Evolutionary conservation across 805 yeast species (phyloP).

Genomic region (Ogataea methylovora): DNA sequence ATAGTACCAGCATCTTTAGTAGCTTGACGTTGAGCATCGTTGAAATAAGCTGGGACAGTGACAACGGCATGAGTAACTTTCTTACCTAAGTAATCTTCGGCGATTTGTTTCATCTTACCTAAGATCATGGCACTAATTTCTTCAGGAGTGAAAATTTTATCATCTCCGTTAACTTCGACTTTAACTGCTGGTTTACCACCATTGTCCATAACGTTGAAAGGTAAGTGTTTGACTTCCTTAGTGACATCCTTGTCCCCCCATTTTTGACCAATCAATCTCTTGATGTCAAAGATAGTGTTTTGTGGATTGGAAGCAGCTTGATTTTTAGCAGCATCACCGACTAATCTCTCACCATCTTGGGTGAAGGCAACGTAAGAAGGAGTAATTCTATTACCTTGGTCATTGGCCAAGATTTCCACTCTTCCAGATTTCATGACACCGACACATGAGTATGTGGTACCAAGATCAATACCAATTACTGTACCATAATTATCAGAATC

Average conservation of each 20-base stretch:
- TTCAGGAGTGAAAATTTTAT: constrained; percentile 84
- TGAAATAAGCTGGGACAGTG: constrained; percentile 90
- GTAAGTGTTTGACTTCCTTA: constrained; percentile 80
- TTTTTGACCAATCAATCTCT: constrained; percentile 86
- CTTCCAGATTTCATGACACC: constrained; percentile 54
- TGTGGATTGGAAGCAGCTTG: constrained; percentile 96
- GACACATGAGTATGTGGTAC: constrained; percentile 97
- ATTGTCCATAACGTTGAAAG: constrained; percentile 71
- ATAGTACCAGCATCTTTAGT: constrained; percentile 90
- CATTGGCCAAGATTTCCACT: constrained; percentile 93
- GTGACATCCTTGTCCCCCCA: constrained; percentile 74
- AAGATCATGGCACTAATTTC: constrained; percentile 92
- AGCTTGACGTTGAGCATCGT: constrained; percentile 92
- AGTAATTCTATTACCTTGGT: constrained; percentile 97
- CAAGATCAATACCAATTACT: constrained; percentile 90
- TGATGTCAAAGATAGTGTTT: constrained; percentile 93
- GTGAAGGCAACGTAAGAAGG: constrained; percentile 97
- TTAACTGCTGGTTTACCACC: constrained; percentile 82
- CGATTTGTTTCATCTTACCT: constrained; percentile 85
- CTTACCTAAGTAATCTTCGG: constrained; percentile 83
- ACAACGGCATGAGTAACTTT: constrained; percentile 86
- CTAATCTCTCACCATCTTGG: constrained; percentile 85
- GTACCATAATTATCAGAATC: constrained; percentile 25
- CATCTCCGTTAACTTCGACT: constrained; percentile 85
- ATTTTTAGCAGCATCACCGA: constrained; percentile 97